Base-by-base conservation (phyloP, 2,329 filamentous ascomycete genomes). In the Tricladium varicosporioides region DNA sequence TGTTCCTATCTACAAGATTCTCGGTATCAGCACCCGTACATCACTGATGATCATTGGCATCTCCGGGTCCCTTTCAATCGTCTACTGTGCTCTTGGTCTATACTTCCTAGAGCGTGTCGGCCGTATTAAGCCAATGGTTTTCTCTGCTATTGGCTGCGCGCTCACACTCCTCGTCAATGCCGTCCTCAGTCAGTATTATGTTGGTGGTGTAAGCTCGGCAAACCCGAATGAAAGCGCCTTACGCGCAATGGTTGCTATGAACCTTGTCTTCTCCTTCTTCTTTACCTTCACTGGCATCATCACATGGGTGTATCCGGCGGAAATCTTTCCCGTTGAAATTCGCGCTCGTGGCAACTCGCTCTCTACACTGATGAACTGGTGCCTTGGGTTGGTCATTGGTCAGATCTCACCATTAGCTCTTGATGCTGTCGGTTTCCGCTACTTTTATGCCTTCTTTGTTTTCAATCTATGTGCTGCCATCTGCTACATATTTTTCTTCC, bases 261-360 rank as follows among this genome's bases (percentile, higher is more conserved):
- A 79, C 1, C 79, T 84, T 58, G 71, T 84, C 56, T 72, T 73
- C 59, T 68, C 64, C 1, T 53, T 61, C 42, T 61, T 58, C 53
- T 82, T 80, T 78, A 78, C 79, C 1, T 79, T 79, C 14, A 76
- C 76, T 56, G 77, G 77, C 16, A 79, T 75, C 1, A 78, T 83
- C 0, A 80, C 81, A 1, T 83, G 81, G 81, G 78, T 81, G 44
- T 68, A 83, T 52, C 78, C 81, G 1, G 73, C 79, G 1, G 80
- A 84, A 64, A 79, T 86, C 32, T 86, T 82, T 73, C 81, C 80
- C 1, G 68, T 84, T 0, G 79, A 76, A 18, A 81, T 78, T 51
- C 75, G 82, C n/a, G 78, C 83, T n/a, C 81, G 84, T 63, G 83
- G 80, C 14, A 81, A 89, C 62, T 76, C 82, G 0, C 70, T 86